Base-by-base conservation (phyloP, 768 basidiomycete species). In the Terana coerulea region DNA sequence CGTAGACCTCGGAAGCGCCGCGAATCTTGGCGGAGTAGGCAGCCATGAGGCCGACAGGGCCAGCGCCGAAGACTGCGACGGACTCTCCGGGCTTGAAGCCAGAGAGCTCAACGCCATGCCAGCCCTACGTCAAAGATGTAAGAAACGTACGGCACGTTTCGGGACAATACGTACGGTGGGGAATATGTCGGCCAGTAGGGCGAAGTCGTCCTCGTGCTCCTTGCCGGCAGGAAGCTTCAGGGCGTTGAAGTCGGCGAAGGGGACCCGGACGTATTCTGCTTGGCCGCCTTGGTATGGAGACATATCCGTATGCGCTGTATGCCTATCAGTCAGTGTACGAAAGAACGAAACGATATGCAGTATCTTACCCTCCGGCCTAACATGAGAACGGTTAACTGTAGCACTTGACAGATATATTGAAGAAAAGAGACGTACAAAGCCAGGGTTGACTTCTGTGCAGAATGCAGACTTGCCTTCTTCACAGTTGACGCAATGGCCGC, bases 241-340 rank as follows among this genome's bases (percentile, higher is more conserved):
- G 2, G 75, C 77, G 53, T 79, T 79, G 66, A 77, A 80, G 55
- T 81, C 79, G 6, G 78, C 79, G 59, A 75, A 81, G 0, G 78
- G 79, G 6, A 80, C 78, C 11, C 75, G 71, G 36, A 81, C 70
- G 57, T 75, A 80, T 74, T 81, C 76, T 17, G 77, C 77, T 64
- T 79, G 77, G 5, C 77, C 76, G 6, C 79, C 79, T 11, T 67
- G 67, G 59, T 80, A 81, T 1, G 78, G 78, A 2, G 78, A 77
- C 78, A 80, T 79, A 77, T 72, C 75, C 76, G 47, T 77, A 77
- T 6, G 76, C 75, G 33, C 75, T 77, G 43, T 2, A n/a, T 28
- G 19, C 8, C 7, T 15, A 24, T 6, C 3, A 8, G 30, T 24
- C n/a, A 12, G 17, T 45, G 51, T 25, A 19, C 8, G 24, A 36